Base-by-base conservation (phyloP, 805 yeast species). In the Saccharomycopsis selenospora region DNA sequence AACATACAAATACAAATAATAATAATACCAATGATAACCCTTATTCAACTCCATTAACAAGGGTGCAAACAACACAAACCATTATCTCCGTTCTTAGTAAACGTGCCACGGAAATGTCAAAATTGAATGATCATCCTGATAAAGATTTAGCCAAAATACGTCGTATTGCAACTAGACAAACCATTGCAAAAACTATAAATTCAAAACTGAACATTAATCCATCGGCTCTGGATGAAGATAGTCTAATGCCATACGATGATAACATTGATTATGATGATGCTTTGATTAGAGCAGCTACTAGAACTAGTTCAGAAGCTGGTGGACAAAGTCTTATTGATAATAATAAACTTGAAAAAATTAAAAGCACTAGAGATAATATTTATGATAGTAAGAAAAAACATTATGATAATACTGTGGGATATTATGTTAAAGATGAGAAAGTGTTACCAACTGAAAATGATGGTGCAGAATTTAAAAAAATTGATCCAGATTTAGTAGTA, bases 401-500 rank as follows among this genome's bases (percentile, higher is more conserved):
- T 6, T 17, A 40, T n/a, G 43, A 40, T 22, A 14, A 23, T 6
- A 25, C 26, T 5, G 29, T 25, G 13, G 17, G 22, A 8, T 25
- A 5, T 13, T 17, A 42, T 43, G 49, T 36, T 13, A 25, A 46
- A 10, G 41, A 30, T 4, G 38, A 43, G 38, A 47, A 59, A 27
- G 62, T 56, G 3, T 50, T 65, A 5, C 68, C 67, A 7, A 62
- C 67, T 1, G 45, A 36, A 43, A 56, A 66, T 45, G 74, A 69
- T 48, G 85, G 85, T 24, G 67, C 66, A 6, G 84, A 80, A 56
- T 79, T 74, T 58, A 65, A 66, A 27, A 59, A 61, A 3, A 62
- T 77, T 7, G 86, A 82, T 56, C 86, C 85, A 0, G 85, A 82
- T 56, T 64, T 82, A 43, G 79, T 82, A 8, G 73, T 85, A 1